These are phyloP conservation scores for Vinca minor DNA, from an alignment of 257 asterid genomes.

Conservation along the genomic window DNA sequence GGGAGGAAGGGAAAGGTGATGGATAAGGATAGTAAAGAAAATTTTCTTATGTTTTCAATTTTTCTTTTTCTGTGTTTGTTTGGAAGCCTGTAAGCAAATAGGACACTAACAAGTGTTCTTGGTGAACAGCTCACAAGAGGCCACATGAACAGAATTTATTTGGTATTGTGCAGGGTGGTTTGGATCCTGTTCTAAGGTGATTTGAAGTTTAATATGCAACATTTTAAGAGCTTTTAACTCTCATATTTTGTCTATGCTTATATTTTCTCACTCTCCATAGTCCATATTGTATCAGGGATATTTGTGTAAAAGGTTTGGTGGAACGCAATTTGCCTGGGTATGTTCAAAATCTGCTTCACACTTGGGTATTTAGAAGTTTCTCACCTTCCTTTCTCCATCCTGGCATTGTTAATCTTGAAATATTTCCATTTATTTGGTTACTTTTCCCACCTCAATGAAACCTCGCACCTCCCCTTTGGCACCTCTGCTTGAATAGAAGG, in stretches of 20 bases:
- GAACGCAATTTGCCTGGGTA: slow-evolving; percentile 96
- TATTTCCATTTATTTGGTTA: background rate
- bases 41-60: background rate
- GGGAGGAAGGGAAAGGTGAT: background rate
- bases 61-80: background rate
- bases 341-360: slow-evolving; percentile 14
- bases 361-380: background rate
- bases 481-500: background rate
- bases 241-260: slow-evolving; percentile 7
- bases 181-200: slow-evolving; percentile 92
- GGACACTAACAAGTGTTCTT: slow-evolving; percentile 9
- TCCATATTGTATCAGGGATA: slow-evolving; percentile 56
- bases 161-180: slow-evolving; percentile 99
- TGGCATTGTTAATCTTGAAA: background rate
- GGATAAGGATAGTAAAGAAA: background rate
- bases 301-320: slow-evolving; percentile 84
- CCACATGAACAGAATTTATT: slow-evolving; percentile 86
- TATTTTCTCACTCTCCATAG: slow-evolving; percentile 15
- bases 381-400: slow-evolving; percentile 4
- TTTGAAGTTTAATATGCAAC: slow-evolving; percentile 7
- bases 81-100: background rate
- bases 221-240: background rate
- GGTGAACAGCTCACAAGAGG: slow-evolving; percentile 77
- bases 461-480: background rate
- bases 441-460: background rate